A percentile compares a stretch with the other conserved stretches of the same genome.
Evolutionary conservation across 129 eudicot species (phyloP).

Genomic region (Tanacetum coccineum): DNA sequence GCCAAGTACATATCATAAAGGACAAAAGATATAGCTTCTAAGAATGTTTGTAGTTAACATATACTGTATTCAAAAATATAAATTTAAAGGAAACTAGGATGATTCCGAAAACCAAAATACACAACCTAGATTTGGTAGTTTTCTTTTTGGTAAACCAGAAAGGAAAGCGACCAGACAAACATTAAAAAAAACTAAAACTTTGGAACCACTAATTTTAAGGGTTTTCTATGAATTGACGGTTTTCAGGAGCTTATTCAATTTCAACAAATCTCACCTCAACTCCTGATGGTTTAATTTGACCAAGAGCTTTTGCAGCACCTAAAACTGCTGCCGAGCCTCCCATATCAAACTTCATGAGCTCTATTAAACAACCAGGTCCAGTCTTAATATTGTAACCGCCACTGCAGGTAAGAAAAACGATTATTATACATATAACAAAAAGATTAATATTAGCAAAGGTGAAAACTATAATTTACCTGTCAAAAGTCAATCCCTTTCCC

Average conservation of each 20-base stretch:
- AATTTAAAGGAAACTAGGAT: too few species aligned
- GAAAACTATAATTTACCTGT: conserved; percentile 42
- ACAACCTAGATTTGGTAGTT: too few species aligned
- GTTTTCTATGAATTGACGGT: not conserved
- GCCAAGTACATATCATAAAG: not conserved
- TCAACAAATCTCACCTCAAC: conserved; percentile 65
- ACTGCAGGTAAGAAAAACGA: conserved; percentile 26
- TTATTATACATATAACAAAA: not conserved
- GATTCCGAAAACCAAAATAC: too few species aligned
- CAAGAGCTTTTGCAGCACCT: conserved; percentile 99
- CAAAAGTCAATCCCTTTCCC: conserved; percentile 89
- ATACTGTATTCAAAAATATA: too few species aligned
- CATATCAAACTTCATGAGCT: conserved; percentile 98
- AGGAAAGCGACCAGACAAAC: too few species aligned
- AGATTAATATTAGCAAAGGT: not conserved
- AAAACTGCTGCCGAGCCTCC: conserved; percentile 99
- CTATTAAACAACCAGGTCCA: conserved; percentile 59
- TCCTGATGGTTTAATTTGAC: conserved; percentile 88
- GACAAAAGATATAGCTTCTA: conserved; percentile 8
- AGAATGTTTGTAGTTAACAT: too few species aligned
- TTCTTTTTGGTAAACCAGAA: too few species aligned
- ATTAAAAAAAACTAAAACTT: not conserved
- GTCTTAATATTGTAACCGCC: conserved; percentile 39
- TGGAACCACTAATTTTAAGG: not conserved
- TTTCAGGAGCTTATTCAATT: not conserved